A percentile compares a stretch with the other conserved stretches of the same genome.
Evolutionary conservation across 2,329 filamentous ascomycete species (phyloP).

Genomic region (Raffaelea arxii): DNA sequence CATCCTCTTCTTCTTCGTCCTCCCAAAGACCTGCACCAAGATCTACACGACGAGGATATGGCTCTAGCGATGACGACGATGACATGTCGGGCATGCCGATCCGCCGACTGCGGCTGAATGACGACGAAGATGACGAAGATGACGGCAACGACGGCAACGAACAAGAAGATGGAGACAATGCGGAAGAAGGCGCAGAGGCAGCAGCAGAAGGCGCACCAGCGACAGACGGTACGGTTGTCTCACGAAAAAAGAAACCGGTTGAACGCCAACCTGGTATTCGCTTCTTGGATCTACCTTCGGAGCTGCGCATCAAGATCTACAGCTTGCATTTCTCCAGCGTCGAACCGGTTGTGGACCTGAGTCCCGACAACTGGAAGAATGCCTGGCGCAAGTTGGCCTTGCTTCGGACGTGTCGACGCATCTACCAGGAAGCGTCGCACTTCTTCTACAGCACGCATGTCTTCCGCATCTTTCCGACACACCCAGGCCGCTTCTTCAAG

Average conservation of each 20-base stretch:
- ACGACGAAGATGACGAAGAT: no score
- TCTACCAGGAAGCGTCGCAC: conserved; percentile 55
- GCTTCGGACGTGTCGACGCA: conserved; percentile 48
- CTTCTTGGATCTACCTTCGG: conserved; percentile 58
- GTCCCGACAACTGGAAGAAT: conserved; percentile 53
- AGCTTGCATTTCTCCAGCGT: conserved; percentile 47
- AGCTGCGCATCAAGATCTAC: conserved; percentile 63
- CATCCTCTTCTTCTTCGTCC: no score
- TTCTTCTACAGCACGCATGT: conserved; percentile 55
- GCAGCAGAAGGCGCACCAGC: no score
- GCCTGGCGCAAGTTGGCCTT: conserved; percentile 51
- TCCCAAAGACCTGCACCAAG: no score
- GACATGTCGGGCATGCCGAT: no score
- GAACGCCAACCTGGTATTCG: conserved; percentile 51
- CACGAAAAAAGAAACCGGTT: conserved; percentile 5
- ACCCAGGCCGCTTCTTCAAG: conserved; percentile 58
- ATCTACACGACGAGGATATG: no score
- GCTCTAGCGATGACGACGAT: no score
- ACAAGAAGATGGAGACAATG: no score
- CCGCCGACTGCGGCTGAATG: no score
- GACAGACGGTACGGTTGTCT: no score
- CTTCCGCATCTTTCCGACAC: conserved; percentile 58
- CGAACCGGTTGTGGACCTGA: conserved; percentile 53
- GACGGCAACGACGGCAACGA: no score
- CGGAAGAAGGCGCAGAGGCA: no score